phyloP scores from a whole-genome alignment of 768 basidiomycete species.

The Termitomyces sp. region DNA sequence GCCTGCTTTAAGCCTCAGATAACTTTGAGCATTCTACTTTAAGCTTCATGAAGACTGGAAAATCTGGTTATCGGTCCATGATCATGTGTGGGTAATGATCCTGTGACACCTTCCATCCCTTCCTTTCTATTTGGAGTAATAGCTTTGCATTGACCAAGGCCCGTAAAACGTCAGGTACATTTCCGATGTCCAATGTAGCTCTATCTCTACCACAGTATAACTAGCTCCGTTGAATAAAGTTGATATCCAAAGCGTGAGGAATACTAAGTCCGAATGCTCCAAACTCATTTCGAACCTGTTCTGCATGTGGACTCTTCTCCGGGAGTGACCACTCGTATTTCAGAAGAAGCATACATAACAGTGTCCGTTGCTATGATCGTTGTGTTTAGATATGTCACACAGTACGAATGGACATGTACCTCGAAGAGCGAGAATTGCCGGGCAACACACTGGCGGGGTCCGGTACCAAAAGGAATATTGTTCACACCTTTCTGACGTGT shows the following conservation, averaged over 20 bases:
- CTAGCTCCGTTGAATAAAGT: slow-evolving; percentile 17
- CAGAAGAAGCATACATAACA: slow-evolving; percentile 26
- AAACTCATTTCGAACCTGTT: slow-evolving; percentile 25
- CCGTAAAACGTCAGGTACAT: no score
- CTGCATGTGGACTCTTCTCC: slow-evolving; percentile 17
- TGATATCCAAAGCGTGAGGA: slow-evolving; percentile 25
- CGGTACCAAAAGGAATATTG: slow-evolving; percentile 26
- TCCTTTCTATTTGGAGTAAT: no score
- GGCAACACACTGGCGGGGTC: slow-evolving; percentile 28
- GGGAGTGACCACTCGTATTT: slow-evolving; percentile 29
- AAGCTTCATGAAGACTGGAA: no score
- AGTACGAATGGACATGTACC: slow-evolving; percentile 1
- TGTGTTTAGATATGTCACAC: background rate
- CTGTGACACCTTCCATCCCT: no score
- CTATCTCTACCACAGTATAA: background rate
- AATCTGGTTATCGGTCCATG: no score
- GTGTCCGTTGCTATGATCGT: slow-evolving; percentile 23
- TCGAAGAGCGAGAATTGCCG: slow-evolving; percentile 23
- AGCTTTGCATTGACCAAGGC: no score
- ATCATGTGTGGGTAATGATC: no score
- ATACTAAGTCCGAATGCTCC: slow-evolving; percentile 27
- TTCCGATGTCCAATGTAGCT: no score
- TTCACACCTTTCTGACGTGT: slow-evolving; percentile 6
- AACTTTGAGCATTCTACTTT: no score
- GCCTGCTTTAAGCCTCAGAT: no score